Percentiles rank a stretch among this genome's conserved stretches.
Evolutionary conservation across 2,329 filamentous ascomycete genomes (phyloP).

Genomic region (Colletotrichum sp.): DNA sequence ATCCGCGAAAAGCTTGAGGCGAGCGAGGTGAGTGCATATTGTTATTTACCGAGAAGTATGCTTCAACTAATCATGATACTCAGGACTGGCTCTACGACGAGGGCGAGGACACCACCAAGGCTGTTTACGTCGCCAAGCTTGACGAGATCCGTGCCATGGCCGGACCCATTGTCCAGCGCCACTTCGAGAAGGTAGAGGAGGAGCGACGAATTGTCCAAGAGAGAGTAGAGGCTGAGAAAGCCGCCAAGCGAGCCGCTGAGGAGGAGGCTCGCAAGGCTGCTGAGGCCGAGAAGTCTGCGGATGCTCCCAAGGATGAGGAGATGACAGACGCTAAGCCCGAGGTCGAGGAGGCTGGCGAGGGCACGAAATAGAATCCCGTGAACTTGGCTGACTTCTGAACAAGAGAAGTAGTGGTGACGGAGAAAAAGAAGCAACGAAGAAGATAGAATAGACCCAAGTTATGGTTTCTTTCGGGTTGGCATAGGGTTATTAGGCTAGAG

Average conservation of each 20-base stretch:
- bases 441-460: conserved; percentile 23
- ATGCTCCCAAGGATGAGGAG: conserved; percentile 61
- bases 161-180: conserved; percentile 90
- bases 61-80: conserved; percentile 26
- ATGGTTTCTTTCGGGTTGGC: conserved; percentile 21
- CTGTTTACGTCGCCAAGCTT: conserved; percentile 91
- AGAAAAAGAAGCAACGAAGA: conserved; percentile 15
- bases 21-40: conserved; percentile 74
- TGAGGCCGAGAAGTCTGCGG: conserved; percentile 53
- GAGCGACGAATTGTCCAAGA: conserved; percentile 83
- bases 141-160: conserved; percentile 93
- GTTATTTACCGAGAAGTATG: not conserved
- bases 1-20: conserved; percentile 83
- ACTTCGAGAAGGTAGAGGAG: conserved; percentile 92
- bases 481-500: conserved; percentile 23
- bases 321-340: conserved; percentile 68
- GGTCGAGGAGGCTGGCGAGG: conserved; percentile 47
- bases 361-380: conserved; percentile 26
- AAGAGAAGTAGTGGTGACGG: not conserved
- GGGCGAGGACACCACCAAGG: conserved; percentile 93
- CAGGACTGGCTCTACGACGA: conserved; percentile 99
- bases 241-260: conserved; percentile 72
- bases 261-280: conserved; percentile 61
- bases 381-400: not conserved
- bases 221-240: conserved; percentile 77